Percentiles rank a stretch among this genome's conserved stretches.
phyloP scores from a whole-genome alignment of 192 early-diverging fungal genomes.

The Linnemannia exigua region DNA sequence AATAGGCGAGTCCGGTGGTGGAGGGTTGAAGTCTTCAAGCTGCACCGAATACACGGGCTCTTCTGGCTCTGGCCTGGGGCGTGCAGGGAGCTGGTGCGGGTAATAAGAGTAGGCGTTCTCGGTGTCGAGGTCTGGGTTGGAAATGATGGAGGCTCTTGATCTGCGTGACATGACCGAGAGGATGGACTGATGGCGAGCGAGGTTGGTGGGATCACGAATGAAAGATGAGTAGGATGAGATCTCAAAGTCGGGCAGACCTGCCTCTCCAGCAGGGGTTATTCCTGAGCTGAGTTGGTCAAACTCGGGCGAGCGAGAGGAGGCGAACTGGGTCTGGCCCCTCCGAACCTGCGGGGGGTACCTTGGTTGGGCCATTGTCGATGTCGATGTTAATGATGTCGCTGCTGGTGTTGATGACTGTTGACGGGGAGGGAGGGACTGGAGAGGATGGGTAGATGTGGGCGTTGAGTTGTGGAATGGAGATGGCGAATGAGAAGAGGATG shows the following conservation, averaged over 20 bases:
- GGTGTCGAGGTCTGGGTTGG: constrained; percentile 46
- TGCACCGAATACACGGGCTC: constrained; percentile 39
- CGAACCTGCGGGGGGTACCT: constrained; percentile 4
- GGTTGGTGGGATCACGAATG: constrained; percentile 35
- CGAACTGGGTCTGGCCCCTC: constrained; percentile 12
- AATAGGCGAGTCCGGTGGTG: constrained; percentile 49
- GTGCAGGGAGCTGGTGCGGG: constrained; percentile 24
- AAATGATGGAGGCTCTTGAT: constrained; percentile 40
- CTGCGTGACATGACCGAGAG: constrained; percentile 42
- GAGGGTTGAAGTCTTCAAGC: constrained; percentile 36
- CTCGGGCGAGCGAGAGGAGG: background rate
- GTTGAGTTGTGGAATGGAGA: background rate
- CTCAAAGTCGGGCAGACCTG: constrained; percentile 23
- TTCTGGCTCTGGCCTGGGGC: constrained; percentile 16
- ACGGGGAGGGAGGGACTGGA: constrained; percentile 40
- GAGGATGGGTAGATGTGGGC: constrained; percentile 8
- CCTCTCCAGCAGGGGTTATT: background rate
- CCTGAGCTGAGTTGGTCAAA: background rate
- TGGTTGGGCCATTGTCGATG: constrained; percentile 10
- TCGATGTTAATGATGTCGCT: background rate
- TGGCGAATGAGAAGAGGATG: constrained; percentile 2
- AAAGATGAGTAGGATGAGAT: constrained; percentile 44
- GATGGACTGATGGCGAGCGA: constrained; percentile 40
- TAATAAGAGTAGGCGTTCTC: constrained; percentile 49
- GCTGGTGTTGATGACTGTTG: constrained; percentile 7